These are phyloP conservation scores for Wallacemonas sp. DNA, from an alignment of 208 protist species.

Conservation along the genomic window DNA sequence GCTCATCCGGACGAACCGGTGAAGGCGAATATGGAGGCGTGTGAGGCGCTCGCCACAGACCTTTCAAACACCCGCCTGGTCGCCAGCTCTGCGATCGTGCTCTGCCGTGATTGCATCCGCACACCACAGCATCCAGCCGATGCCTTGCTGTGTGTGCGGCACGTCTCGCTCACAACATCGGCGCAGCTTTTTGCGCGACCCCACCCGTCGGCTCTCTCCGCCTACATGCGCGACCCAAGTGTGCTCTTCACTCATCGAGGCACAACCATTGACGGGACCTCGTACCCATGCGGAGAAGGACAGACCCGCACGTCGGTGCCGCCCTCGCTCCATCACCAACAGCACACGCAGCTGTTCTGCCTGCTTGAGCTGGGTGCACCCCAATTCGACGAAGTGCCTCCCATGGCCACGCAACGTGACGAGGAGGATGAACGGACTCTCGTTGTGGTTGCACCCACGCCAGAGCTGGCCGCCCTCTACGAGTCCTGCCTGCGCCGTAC, in stretches of 20 bases:
- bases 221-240: background rate
- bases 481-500: slow-evolving; percentile 31
- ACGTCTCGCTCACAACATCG: slow-evolving; percentile 1
- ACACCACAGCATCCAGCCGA: background rate
- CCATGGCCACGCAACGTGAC: background rate
- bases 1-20: too few species aligned
- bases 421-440: too few species aligned
- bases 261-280: background rate
- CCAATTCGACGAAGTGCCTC: background rate
- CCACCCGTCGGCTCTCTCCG: background rate
- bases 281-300: background rate
- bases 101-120: slow-evolving; percentile 29
- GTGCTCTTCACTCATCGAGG: background rate
- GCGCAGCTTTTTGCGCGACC: slow-evolving; percentile 1
- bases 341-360: background rate
- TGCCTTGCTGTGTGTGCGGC: background rate
- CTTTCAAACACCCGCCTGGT: background rate
- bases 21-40: too few species aligned
- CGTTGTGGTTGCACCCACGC: slow-evolving; percentile 35
- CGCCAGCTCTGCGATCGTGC: slow-evolving; percentile 12
- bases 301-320: too few species aligned
- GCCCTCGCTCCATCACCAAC: background rate
- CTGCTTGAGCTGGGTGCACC: background rate
- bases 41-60: background rate
- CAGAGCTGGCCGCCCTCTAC: slow-evolving; percentile 16